phyloP scores from a whole-genome alignment of 2,329 filamentous ascomycete genomes.

The Calonectria honghensis region DNA sequence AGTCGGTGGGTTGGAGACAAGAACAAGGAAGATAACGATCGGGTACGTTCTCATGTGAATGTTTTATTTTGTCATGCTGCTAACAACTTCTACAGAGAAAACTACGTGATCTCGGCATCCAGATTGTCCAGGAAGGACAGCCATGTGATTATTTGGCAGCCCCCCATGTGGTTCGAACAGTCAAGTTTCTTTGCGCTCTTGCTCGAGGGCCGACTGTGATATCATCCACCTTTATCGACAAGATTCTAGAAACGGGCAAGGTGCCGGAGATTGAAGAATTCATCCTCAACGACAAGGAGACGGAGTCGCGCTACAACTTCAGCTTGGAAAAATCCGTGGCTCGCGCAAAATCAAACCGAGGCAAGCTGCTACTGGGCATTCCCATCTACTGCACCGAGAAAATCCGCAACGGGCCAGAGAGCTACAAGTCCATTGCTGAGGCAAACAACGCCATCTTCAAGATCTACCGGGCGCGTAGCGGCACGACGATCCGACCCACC shows the following conservation, averaged over 20 bases:
- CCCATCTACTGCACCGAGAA: conserved; percentile 89
- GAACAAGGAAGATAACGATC: conserved; percentile 86
- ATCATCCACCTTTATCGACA: conserved; percentile 85
- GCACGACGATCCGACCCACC: conserved; percentile 79
- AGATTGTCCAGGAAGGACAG: conserved; percentile 84
- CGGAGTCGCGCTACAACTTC: conserved; percentile 83
- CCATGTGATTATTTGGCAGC: conserved; percentile 91
- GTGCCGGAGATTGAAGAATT: conserved; percentile 80
- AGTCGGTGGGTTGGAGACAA: conserved; percentile 85
- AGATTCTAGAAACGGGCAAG: conserved; percentile 81
- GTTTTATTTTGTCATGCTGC: conserved; percentile 39
- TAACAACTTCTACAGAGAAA: conserved; percentile 74
- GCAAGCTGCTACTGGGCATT: conserved; percentile 83
- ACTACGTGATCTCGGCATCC: conserved; percentile 88
- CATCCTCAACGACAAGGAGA: conserved; percentile 80
- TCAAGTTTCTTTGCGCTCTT: conserved; percentile 93
- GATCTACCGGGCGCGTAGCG: conserved; percentile 84
- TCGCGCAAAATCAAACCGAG: conserved; percentile 84
- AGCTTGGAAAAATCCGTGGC: conserved; percentile 80
- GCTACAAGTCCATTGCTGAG: conserved; percentile 89
- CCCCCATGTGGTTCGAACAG: conserved; percentile 89
- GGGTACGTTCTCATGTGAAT: conserved; percentile 72
- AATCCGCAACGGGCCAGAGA: conserved; percentile 87
- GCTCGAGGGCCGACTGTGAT: conserved; percentile 88
- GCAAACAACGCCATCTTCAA: conserved; percentile 91